phyloP scores from a whole-genome alignment of 2,329 filamentous ascomycete genomes.

The Phoma sp. region DNA sequence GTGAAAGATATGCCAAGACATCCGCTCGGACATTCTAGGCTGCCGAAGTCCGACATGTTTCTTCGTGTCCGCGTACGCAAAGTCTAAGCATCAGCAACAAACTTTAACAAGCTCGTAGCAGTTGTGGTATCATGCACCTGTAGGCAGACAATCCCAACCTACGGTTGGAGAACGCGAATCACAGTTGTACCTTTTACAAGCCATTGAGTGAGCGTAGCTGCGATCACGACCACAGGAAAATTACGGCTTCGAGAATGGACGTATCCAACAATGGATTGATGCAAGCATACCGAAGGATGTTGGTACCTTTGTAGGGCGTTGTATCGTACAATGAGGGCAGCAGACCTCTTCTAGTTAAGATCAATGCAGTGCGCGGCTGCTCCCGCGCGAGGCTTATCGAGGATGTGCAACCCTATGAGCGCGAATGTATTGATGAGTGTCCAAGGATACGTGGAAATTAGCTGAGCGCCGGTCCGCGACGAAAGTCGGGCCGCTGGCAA shows the following conservation, averaged over 20 bases:
- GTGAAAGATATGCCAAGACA: constrained; percentile 7
- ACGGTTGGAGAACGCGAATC: no score
- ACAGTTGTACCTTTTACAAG: no score
- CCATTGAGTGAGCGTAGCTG: no score
- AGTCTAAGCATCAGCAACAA: background rate
- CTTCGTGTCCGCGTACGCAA: no score
- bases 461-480: background rate
- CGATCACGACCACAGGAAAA: no score
- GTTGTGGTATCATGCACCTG: background rate
- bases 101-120: background rate
- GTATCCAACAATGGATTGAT: no score
- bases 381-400: constrained; percentile 7
- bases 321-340: background rate
- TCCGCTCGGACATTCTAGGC: constrained; percentile 3
- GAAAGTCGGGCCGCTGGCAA: background rate
- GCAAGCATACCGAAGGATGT: no score
- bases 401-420: background rate
- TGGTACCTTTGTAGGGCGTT: background rate
- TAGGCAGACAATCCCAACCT: no score
- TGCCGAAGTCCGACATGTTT: constrained; percentile 6
- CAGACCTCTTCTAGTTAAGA: constrained; percentile 16
- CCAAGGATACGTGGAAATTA: background rate
- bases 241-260: no score
- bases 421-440: background rate
- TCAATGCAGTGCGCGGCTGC: constrained; percentile 17